Percentiles rank a stretch among this genome's conserved stretches.
phyloP scores from a whole-genome alignment of 768 basidiomycete species.

The Cubamyces sp. region DNA sequence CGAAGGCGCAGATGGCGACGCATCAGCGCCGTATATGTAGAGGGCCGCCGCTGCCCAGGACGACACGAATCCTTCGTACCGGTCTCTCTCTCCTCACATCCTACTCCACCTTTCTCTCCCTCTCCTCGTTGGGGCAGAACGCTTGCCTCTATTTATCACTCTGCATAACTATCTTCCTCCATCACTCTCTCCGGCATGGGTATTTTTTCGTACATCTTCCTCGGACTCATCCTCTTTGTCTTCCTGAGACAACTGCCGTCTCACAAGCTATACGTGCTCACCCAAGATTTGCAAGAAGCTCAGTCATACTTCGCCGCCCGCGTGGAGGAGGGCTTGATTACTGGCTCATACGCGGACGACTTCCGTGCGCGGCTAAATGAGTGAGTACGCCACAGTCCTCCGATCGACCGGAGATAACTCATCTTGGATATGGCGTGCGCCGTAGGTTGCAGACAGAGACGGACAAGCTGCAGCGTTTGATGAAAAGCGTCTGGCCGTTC shows the following conservation, averaged over 20 bases:
- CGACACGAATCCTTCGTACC: background rate
- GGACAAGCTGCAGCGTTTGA: background rate
- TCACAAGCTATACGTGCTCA: conserved; percentile 10
- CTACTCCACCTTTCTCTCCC: background rate
- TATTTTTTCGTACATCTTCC: background rate
- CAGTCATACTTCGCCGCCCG: conserved; percentile 1
- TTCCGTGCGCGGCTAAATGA: conserved; percentile 1
- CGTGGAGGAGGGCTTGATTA: background rate
- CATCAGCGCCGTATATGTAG: conserved; percentile 3
- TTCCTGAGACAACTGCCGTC: conserved; percentile 10
- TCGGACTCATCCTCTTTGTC: conserved; percentile 5
- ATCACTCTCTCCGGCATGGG: background rate
- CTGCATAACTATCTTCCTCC: too few species aligned
- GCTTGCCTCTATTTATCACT: background rate
- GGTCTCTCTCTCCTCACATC: background rate
- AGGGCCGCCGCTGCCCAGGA: background rate
- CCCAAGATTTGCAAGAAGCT: conserved; percentile 1
- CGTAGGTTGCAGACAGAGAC: background rate
- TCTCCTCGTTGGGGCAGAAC: background rate
- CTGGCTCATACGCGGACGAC: background rate
- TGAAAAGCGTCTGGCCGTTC: conserved; percentile 6
- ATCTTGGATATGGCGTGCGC: background rate
- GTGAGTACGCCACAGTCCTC: background rate
- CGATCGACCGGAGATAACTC: background rate
- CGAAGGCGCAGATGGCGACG: background rate